Percentiles rank a stretch among this genome's conserved stretches.
These are phyloP conservation scores for Solanum gracilifrons DNA, from an alignment of 257 asterid genomes.

Conservation along the genomic window DNA sequence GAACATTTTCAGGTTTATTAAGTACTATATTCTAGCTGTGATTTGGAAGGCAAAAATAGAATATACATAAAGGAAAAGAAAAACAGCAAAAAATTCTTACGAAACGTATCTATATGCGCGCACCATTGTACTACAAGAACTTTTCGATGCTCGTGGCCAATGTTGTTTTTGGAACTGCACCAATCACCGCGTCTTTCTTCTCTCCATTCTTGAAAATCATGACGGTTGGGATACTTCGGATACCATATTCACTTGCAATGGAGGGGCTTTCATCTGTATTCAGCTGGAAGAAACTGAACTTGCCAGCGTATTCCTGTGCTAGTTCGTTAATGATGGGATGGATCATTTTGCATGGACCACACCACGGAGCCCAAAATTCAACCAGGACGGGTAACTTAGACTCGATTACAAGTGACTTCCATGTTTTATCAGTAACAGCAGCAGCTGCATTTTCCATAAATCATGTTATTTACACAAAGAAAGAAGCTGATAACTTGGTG, in stretches of 20 bases:
- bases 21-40: constrained; percentile 8
- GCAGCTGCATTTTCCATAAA: constrained; percentile 41
- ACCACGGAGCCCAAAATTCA: constrained; percentile 99
- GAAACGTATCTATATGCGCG: constrained; percentile 1
- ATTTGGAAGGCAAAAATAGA: constrained; percentile 5
- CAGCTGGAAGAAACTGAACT: constrained; percentile 82
- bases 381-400: constrained; percentile 59
- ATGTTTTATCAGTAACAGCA: constrained; percentile 38
- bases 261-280: constrained; percentile 78
- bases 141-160: constrained; percentile 61
- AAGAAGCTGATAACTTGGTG: not conserved
- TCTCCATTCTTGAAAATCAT: constrained; percentile 71
- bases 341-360: constrained; percentile 94
- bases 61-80: constrained; percentile 1
- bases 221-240: constrained; percentile 94
- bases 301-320: constrained; percentile 58
- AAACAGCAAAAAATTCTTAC: not conserved
- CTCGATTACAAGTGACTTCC: constrained; percentile 56
- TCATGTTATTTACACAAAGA: not conserved
- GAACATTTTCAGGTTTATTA: constrained; percentile 20
- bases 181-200: constrained; percentile 82
- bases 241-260: constrained; percentile 72
- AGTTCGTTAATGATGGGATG: constrained; percentile 73
- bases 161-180: constrained; percentile 85
- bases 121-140: constrained; percentile 47